These are phyloP conservation scores for Phellinidium pouzarii DNA, from an alignment of 1,284 basidiomycete genomes.

Conservation along the genomic window DNA sequence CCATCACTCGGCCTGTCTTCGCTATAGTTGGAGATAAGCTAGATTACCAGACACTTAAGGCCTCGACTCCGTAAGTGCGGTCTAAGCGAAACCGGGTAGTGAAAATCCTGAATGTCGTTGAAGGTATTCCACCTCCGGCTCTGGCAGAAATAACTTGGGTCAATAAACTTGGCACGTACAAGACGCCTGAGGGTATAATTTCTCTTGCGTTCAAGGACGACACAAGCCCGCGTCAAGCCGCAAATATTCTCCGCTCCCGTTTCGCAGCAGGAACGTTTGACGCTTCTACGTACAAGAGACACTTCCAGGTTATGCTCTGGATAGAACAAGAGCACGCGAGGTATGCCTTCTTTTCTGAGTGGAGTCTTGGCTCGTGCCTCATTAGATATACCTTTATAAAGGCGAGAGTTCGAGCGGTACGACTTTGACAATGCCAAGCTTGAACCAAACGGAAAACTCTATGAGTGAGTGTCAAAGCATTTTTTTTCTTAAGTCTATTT, in stretches of 20 bases:
- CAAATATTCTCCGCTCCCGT: slow-evolving; percentile 25
- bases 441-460: slow-evolving; percentile 27
- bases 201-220: background rate
- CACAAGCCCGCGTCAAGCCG: slow-evolving; percentile 18
- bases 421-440: slow-evolving; percentile 34
- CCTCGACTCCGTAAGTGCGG: slow-evolving; percentile 33
- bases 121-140: slow-evolving; percentile 31
- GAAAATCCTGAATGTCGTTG: slow-evolving; percentile 25
- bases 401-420: slow-evolving; percentile 40
- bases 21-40: slow-evolving; percentile 36
- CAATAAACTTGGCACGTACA: background rate
- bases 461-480: slow-evolving; percentile 7
- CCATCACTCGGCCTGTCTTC: slow-evolving; percentile 34
- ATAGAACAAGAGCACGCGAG: slow-evolving; percentile 42
- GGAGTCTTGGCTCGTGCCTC: slow-evolving; percentile 1
- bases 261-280: slow-evolving; percentile 32
- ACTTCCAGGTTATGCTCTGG: slow-evolving; percentile 37
- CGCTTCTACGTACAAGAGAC: slow-evolving; percentile 31
- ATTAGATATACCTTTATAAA: slow-evolving; percentile 19
- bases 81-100: slow-evolving; percentile 24
- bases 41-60: slow-evolving; percentile 34
- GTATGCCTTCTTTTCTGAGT: slow-evolving; percentile 25
- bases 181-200: background rate
- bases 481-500: background rate
- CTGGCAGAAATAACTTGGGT: slow-evolving; percentile 10